Conservation (phyloP, 768 basidiomycete species). For the Auricularia auricula-judae region DNA sequence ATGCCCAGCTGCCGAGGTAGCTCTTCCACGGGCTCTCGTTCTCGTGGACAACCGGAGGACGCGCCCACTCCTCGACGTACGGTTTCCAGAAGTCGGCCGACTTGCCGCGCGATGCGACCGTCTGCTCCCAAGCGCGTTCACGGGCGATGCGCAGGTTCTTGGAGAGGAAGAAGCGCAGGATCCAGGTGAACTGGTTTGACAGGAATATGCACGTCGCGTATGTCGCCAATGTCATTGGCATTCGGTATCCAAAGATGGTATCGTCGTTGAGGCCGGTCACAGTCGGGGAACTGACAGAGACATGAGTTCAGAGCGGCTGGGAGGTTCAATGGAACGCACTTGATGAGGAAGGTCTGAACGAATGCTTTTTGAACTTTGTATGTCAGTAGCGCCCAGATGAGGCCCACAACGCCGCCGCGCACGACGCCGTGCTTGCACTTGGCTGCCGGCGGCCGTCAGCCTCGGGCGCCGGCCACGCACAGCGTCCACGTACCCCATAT, state of each 20-base stretch:
- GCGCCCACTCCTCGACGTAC: constrained; percentile 73
- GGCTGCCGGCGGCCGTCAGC: constrained; percentile 17
- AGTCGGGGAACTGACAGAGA: constrained; percentile 39
- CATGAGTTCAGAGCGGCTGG: background rate
- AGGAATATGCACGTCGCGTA: constrained; percentile 69
- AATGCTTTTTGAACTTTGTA: constrained; percentile 64
- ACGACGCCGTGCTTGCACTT: constrained; percentile 71
- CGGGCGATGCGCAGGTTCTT: constrained; percentile 75
- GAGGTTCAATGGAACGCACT: constrained; percentile 28
- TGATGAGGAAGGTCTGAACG: constrained; percentile 51
- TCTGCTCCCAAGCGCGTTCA: constrained; percentile 67
- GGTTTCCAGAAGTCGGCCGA: constrained; percentile 73
- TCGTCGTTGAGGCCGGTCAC: constrained; percentile 53
- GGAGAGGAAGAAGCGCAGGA: constrained; percentile 74
- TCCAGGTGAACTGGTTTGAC: constrained; percentile 59
- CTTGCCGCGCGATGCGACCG: constrained; percentile 74
- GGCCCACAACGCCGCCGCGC: constrained; percentile 58
- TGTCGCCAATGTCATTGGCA: constrained; percentile 44
- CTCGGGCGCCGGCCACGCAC: background rate
- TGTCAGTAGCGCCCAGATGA: constrained; percentile 54
- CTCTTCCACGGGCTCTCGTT: constrained; percentile 12
- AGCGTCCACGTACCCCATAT: constrained; percentile 39
- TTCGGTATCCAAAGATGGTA: constrained; percentile 48
- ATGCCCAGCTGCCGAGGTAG: constrained; percentile 26
- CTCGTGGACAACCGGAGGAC: constrained; percentile 30